These are phyloP conservation scores for Tricholoma sp. DNA, from an alignment of 768 basidiomycete genomes.

Conservation along the genomic window DNA sequence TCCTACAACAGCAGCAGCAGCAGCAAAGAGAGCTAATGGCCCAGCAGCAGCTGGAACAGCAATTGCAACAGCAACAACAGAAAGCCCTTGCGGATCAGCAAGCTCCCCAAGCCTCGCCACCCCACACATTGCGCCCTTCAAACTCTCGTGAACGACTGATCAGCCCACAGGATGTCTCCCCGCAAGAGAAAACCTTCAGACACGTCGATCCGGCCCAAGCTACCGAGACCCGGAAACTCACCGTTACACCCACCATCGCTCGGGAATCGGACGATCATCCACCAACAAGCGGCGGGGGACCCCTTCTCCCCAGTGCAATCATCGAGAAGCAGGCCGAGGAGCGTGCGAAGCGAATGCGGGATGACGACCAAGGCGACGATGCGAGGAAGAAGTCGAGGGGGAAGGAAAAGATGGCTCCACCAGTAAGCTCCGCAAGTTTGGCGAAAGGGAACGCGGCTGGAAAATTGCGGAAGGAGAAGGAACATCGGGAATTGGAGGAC, in stretches of 20 bases:
- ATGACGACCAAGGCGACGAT: slow-evolving; percentile 37
- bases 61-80: slow-evolving; percentile 18
- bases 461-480: slow-evolving; percentile 38
- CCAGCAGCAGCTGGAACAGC: slow-evolving; percentile 23
- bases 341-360: slow-evolving; percentile 42
- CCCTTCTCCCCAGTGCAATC: slow-evolving; percentile 27
- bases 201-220: slow-evolving; percentile 62
- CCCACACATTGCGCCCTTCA: slow-evolving; percentile 35
- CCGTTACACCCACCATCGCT: slow-evolving; percentile 73
- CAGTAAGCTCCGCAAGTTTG: slow-evolving; percentile 38
- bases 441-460: slow-evolving; percentile 25
- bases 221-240: slow-evolving; percentile 72
- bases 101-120: slow-evolving; percentile 12
- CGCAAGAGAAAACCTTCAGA: neutral
- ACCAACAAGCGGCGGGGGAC: slow-evolving; percentile 29
- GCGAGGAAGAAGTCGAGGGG: slow-evolving; percentile 44
- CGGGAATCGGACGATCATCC: slow-evolving; percentile 33
- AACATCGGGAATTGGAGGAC: slow-evolving; percentile 29
- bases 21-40: slow-evolving; percentile 27
- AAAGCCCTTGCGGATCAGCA: slow-evolving; percentile 22
- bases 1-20: slow-evolving; percentile 23
- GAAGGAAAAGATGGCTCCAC: slow-evolving; percentile 45
- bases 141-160: slow-evolving; percentile 45
- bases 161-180: slow-evolving; percentile 7
- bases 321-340: slow-evolving; percentile 27